Evolutionary conservation across 202 grass and related monocot species (phyloP).

Genomic region (Dendrocalamus latiflorus): DNA sequence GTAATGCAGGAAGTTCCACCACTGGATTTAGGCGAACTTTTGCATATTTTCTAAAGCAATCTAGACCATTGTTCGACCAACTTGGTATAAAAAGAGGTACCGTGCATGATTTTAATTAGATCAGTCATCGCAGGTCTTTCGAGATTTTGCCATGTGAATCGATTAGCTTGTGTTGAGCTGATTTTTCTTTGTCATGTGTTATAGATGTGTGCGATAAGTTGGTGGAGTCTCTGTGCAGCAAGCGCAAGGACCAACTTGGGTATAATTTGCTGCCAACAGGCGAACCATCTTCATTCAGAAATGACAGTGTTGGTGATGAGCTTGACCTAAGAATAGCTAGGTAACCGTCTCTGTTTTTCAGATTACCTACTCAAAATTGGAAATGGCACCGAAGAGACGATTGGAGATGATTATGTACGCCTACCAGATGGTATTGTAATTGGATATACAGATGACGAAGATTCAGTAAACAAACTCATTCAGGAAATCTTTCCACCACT

Average conservation of each 20-base stretch:
- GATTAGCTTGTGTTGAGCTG: no score
- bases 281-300: conserved; percentile 40
- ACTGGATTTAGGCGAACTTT: conserved; percentile 85
- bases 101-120: background rate
- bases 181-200: conserved; percentile 30
- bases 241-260: conserved; percentile 46
- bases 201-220: conserved; percentile 77
- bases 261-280: conserved; percentile 33
- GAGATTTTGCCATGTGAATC: background rate
- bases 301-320: conserved; percentile 53
- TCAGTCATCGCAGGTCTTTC: background rate
- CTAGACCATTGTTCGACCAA: conserved; percentile 82
- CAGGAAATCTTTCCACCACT: no score
- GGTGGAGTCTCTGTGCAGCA: conserved; percentile 67
- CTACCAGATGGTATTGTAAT: no score
- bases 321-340: conserved; percentile 83
- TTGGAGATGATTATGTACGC: no score
- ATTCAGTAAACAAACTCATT: no score
- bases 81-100: conserved; percentile 87
- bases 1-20: conserved; percentile 68
- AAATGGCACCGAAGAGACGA: no score
- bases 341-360: no score
- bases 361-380: no score
- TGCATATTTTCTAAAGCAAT: conserved; percentile 94
- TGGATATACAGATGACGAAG: no score